A percentile compares a stretch with the other conserved stretches of the same genome.
Conservation (phyloP, 73 alveolate species). For the Symbiodinium natans region DNA sequence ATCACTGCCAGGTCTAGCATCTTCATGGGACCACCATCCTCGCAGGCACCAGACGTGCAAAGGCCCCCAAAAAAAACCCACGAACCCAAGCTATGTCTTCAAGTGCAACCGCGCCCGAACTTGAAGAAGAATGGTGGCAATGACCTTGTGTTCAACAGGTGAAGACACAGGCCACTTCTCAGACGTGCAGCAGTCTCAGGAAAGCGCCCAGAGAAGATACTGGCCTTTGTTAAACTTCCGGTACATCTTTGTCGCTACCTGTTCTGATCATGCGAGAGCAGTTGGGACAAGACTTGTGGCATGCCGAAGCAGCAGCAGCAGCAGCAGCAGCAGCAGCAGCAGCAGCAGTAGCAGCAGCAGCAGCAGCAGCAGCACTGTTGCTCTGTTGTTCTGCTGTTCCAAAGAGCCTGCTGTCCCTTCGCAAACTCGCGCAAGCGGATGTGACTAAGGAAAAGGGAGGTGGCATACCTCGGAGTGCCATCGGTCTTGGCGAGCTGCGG, state of each 20-base stretch:
- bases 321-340: too few relatives aligned
- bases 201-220: conserved; percentile 8
- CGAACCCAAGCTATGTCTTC: too few relatives aligned
- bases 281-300: too few relatives aligned
- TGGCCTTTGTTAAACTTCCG: not conserved
- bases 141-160: too few relatives aligned
- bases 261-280: not conserved
- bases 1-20: conserved; percentile 6
- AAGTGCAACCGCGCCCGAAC: not conserved
- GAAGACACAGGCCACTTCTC: too few relatives aligned
- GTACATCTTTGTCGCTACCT: conserved; percentile 42
- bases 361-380: not conserved
- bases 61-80: too few relatives aligned
- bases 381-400: not conserved
- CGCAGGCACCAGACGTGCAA: not conserved
- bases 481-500: too few relatives aligned
- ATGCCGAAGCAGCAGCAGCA: too few relatives aligned
- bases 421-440: not conserved
- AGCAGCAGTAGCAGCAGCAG: not conserved
- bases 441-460: not conserved
- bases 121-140: conserved; percentile 30
- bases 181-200: conserved; percentile 8
- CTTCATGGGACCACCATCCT: conserved; percentile 17
- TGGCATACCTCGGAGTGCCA: not conserved
- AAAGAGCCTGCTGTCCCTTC: conserved; percentile 37